Conservation (phyloP, 176 grass and related monocot genomes). For the Olyra latifolia region DNA sequence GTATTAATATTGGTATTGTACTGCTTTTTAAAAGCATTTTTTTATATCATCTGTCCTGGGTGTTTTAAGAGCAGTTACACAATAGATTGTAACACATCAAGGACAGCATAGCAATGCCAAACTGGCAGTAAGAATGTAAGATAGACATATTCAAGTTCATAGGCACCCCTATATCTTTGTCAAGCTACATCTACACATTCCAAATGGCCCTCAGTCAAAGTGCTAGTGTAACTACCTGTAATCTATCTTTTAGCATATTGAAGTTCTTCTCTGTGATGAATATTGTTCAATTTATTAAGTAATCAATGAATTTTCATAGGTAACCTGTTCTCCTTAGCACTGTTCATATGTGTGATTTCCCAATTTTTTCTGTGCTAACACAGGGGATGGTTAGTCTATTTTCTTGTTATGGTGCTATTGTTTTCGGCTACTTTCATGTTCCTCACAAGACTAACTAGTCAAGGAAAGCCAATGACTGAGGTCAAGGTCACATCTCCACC, state of each 20-base stretch:
- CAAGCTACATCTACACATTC: not conserved
- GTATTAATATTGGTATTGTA: not conserved
- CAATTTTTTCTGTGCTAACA: constrained; percentile 35
- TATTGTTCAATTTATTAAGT: constrained; percentile 9
- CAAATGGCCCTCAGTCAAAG: not conserved
- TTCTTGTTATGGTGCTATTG: constrained; percentile 56
- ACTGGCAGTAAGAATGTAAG: not conserved
- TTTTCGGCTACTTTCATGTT: constrained; percentile 86
- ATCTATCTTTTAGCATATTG: constrained; percentile 7
- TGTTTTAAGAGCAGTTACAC: not conserved
- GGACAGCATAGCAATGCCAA: not conserved
- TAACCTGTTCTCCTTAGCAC: not conserved
- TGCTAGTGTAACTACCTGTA: constrained; percentile 20
- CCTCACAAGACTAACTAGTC: constrained; percentile 76
- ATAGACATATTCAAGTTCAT: not conserved
- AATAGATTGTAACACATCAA: not conserved
- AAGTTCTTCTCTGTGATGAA: constrained; percentile 13
- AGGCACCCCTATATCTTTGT: not conserved
- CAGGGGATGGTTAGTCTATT: constrained; percentile 85
- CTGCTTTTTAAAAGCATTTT: not conserved
- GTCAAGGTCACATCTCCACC: constrained; percentile 84
- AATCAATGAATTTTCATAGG: constrained; percentile 8
- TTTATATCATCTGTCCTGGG: not conserved
- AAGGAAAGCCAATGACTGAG: constrained; percentile 66
- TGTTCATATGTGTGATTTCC: constrained; percentile 24